These are phyloP conservation scores for Malus domestica DNA, from an alignment of 306 rosid species.

Conservation along the genomic window ASM211411v1 NC_041791.1:37000001-37000500, in stretches of 20 bases:
- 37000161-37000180: slow-evolving; percentile 57
- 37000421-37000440: slow-evolving; percentile 49
- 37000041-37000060: slow-evolving; percentile 70
- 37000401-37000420: slow-evolving; percentile 50
- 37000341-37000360: slow-evolving; percentile 57
- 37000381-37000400: slow-evolving; percentile 76
- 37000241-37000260: slow-evolving; percentile 62
- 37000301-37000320: slow-evolving; percentile 48
- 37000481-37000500: slow-evolving; percentile 58
- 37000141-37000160: slow-evolving; percentile 52
- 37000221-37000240: slow-evolving; percentile 14
- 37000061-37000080: slow-evolving; percentile 62
- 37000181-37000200: slow-evolving; percentile 56
- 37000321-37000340: slow-evolving; percentile 58
- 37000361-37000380: slow-evolving; percentile 77
- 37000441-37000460: slow-evolving; percentile 29
- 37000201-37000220: slow-evolving; percentile 29
- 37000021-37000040: slow-evolving; percentile 72
- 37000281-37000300: slow-evolving; percentile 71
- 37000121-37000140: slow-evolving; percentile 52
- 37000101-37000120: slow-evolving; percentile 13
- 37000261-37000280: slow-evolving; percentile 61
- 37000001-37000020: slow-evolving; percentile 75
- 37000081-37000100: slow-evolving; percentile 40
- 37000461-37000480: slow-evolving; percentile 38